Evolutionary conservation across 768 basidiomycete genomes (phyloP), one percentile per base, ranked within the genome.

Genomic region (Russula emetica): DNA sequence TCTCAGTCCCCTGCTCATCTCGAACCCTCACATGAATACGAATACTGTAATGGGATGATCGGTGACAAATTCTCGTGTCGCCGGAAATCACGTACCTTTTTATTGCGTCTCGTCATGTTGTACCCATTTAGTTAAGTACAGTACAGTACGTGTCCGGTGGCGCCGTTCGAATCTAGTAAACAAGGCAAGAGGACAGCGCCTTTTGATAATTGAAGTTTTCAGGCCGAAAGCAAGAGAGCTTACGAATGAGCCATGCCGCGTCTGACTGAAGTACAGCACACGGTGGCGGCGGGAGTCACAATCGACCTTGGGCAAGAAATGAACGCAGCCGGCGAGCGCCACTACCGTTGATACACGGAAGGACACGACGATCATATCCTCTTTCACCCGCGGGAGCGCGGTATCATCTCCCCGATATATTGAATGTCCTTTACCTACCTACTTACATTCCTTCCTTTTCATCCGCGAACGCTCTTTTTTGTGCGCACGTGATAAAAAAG

Each of bases 281-380:
- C 95, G 84, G 32, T 91, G 85, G 8, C 95, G 84, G 32, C 91
- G 85, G 8, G 85, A 90, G 74, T 98, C 96, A 69, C 95, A 98
- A 75, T 99, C 97, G 51, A 9, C 32, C 32, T 32, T 8, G 32
- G 32, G 32, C n/a, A n/a, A n/a, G 54, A n/a, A 60, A 28, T 24
- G 22, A 61, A 40, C 7, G 24, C 22, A 36, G 22, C 20, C 54
- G n/a, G n/a, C n/a, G 36, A 63, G 14, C 1, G 4, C 2, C 72
- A 83, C 67, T 67, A 87, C 92, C 92, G 64, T 92, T 92, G 55
- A 96, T 86, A 71, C 97, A 77, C 14, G 97, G 97, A 26, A 98
- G 79, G 97, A 75, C 94, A 99, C 96, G 68, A 98, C 94, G 63
- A 98, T 98, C 86, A 97, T 93, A 58, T 94, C 91, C 67, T 92